These are phyloP conservation scores for Pseudocercospora musae DNA, from an alignment of 2,329 filamentous ascomycete genomes.

Conservation along the genomic window DNA sequence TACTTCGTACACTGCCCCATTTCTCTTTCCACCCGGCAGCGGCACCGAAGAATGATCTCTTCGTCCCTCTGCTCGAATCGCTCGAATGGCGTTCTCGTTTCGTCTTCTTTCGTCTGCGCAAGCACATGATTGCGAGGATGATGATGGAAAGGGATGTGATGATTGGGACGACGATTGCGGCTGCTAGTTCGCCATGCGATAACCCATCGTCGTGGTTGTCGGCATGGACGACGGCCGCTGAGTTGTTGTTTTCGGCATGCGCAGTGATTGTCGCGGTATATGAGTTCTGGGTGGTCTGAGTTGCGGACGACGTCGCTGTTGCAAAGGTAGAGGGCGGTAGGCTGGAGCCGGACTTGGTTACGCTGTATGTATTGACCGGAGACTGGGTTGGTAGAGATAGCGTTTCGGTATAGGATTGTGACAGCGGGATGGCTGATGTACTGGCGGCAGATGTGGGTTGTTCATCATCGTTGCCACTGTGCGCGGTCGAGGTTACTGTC, in stretches of 20 bases:
- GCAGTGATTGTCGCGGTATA: conserved; percentile 1
- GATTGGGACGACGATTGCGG: conserved; percentile 25
- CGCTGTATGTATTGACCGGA: neutral
- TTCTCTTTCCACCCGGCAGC: conserved; percentile 16
- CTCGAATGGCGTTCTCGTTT: conserved; percentile 4
- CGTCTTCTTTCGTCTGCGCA: conserved; percentile 19
- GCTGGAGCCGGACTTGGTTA: neutral
- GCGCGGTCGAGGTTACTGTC: neutral
- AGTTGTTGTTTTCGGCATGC: neutral
- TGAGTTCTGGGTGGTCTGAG: neutral
- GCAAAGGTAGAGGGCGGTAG: conserved; percentile 5
- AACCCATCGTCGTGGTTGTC: conserved; percentile 14
- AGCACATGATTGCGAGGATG: conserved; percentile 16
- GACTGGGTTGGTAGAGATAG: neutral
- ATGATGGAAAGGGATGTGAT: conserved; percentile 15
- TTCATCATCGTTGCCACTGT: neutral
- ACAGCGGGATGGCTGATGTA: neutral
- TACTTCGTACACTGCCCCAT: conserved; percentile 19
- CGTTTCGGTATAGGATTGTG: conserved; percentile 1
- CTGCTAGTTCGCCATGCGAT: conserved; percentile 23
- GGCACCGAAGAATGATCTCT: neutral
- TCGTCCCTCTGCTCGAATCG: neutral
- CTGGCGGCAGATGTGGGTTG: neutral
- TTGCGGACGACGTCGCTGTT: neutral
- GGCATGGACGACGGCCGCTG: neutral